Percentiles rank a stretch among this genome's conserved stretches.
Evolutionary conservation across 2,329 filamentous ascomycete species (phyloP).

Genomic region (Colletotrichum ledebouriae): DNA sequence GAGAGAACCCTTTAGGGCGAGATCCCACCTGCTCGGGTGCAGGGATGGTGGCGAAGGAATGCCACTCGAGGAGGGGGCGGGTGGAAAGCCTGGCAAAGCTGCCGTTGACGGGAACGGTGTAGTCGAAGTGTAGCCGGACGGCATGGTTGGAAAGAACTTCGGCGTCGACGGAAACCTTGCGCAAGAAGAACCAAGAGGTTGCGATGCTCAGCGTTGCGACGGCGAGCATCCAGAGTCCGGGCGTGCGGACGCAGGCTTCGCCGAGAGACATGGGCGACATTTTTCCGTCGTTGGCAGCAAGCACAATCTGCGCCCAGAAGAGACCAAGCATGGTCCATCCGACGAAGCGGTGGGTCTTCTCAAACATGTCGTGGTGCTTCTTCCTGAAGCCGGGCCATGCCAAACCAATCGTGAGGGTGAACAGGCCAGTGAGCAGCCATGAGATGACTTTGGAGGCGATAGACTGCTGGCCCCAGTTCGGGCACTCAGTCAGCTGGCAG

Average conservation of each 20-base stretch:
- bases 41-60: constrained; percentile 81
- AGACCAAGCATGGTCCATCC: constrained; percentile 68
- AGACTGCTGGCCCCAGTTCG: constrained; percentile 45
- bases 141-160: constrained; percentile 80
- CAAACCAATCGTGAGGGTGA: constrained; percentile 67
- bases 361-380: constrained; percentile 59
- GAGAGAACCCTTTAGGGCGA: constrained; percentile 67
- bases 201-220: constrained; percentile 75
- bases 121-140: constrained; percentile 76
- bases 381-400: constrained; percentile 76
- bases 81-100: constrained; percentile 67
- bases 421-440: constrained; percentile 68
- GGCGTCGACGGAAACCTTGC: constrained; percentile 74
- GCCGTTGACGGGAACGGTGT: constrained; percentile 66
- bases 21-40: constrained; percentile 53
- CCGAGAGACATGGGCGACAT: constrained; percentile 53
- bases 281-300: constrained; percentile 65
- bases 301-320: constrained; percentile 71
- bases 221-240: constrained; percentile 75
- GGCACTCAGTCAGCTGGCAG: constrained; percentile 52
- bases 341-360: constrained; percentile 57
- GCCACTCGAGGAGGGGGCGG: constrained; percentile 77
- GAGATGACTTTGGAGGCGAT: constrained; percentile 65
- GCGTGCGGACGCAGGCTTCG: constrained; percentile 53
- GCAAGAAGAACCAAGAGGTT: constrained; percentile 80